Evolutionary conservation across 495 filamentous ascomycete genomes (phyloP), one percentile per base, ranked within the genome.

Genomic region (Letharia columbiana): DNA sequence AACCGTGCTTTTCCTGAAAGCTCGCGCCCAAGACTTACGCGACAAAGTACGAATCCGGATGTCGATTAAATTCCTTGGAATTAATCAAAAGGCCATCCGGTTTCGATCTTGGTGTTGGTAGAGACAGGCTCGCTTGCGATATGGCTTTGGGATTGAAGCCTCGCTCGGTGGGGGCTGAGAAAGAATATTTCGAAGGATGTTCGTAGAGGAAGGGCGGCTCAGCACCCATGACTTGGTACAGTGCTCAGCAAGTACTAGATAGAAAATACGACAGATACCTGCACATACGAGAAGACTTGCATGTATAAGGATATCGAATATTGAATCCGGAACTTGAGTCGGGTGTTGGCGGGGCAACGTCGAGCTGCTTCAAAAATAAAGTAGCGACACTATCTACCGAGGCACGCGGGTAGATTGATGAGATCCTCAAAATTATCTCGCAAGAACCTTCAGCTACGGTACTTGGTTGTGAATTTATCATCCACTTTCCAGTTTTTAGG

Each of bases 61-160:
- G 91, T 60, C 84, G 79, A 73, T 91, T 91, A 77, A 94, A 83
- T 12, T 71, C 69, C 60, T 66, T 73, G n/a, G 71, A 64, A 66
- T 87, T 81, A 64, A 96, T 79, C 72, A 93, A 75, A 31, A 90
- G 91, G 0, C 89, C 91, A 39, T 89, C 81, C 41, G 77, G 80
- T 80, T 88, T 88, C n/a, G 81, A 78, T 64, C 81, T 84, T 17
- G 78, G 80, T 17, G 75, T 73, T 66, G 82, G 80, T 20, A 77
- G 79, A 67, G 82, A 76, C 71, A 78, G 86, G 74, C 88, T 91
- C 65, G 89, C 87, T 73, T 89, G 81, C 12, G 91, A 90, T 44
- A 88, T 84, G 63, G 87, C 87, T 71, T 91, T 94, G 18, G 92
- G 92, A 71, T 96, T 89, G 77, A 94, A 96, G 1, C 74, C 71